Evolutionary conservation across 2,329 filamentous ascomycete species (phyloP).

Genomic region (Colletotrichum sp.): DNA sequence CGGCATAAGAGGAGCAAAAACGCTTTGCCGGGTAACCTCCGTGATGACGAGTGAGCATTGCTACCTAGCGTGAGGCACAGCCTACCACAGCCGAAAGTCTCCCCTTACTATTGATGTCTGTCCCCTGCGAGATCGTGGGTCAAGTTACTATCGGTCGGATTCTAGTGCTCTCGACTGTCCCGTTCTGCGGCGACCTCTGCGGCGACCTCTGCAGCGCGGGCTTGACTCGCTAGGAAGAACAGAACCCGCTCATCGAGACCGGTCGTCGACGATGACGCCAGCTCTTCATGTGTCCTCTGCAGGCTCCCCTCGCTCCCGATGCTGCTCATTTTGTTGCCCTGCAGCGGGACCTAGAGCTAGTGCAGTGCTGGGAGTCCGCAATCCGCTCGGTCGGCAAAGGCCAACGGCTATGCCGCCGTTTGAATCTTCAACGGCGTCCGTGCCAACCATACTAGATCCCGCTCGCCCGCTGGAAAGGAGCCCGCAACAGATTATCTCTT

Average conservation of each 20-base stretch:
- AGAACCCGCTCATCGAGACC: neutral
- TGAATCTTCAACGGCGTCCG: neutral
- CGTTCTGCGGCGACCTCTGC: neutral
- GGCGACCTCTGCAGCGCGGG: neutral
- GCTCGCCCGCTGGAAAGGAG: neutral
- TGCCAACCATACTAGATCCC: conserved; percentile 4
- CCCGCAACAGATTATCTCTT: neutral
- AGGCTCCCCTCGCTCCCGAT: neutral
- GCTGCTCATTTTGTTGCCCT: neutral
- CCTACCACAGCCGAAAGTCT: neutral
- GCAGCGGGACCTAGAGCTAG: neutral
- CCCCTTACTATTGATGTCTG: neutral
- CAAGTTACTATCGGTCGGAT: neutral
- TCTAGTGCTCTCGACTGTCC: neutral
- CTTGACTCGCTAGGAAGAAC: neutral
- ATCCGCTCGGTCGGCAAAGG: neutral
- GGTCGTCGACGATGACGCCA: neutral
- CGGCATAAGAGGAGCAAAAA: neutral
- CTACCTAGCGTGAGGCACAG: neutral
- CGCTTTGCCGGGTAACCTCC: neutral
- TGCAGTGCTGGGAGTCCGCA: neutral
- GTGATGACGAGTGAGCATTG: neutral
- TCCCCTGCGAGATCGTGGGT: neutral
- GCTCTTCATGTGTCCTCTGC: neutral
- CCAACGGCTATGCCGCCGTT: neutral